Evolutionary conservation across 495 filamentous ascomycete genomes (phyloP).

Genomic region (Talaromyces stipitatus): DNA sequence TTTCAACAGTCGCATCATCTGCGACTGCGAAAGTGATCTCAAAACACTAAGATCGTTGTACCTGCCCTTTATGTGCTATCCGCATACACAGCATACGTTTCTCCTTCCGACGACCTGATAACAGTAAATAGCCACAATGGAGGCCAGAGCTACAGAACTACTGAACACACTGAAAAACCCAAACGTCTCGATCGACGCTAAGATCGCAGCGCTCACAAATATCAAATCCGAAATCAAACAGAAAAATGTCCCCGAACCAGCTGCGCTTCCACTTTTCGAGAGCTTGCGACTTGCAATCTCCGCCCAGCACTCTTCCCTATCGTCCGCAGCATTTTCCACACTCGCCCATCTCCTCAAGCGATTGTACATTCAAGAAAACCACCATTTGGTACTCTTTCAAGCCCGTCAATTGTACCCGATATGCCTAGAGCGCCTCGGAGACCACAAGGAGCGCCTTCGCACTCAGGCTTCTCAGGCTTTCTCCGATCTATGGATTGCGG

Average conservation of each 20-base stretch:
- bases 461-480: slow-evolving; percentile 63
- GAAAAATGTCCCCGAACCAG: slow-evolving; percentile 70
- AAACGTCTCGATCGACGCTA: slow-evolving; percentile 60
- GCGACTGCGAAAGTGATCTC: not conserved
- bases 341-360: slow-evolving; percentile 80
- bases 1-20: not conserved
- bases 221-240: slow-evolving; percentile 86
- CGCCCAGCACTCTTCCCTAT: slow-evolving; percentile 62
- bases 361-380: slow-evolving; percentile 71
- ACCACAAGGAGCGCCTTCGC: slow-evolving; percentile 76
- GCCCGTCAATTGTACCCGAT: slow-evolving; percentile 58
- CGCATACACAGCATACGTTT: not conserved
- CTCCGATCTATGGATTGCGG: slow-evolving; percentile 58
- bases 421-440: slow-evolving; percentile 78
- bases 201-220: slow-evolving; percentile 59
- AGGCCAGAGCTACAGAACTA: slow-evolving; percentile 47
- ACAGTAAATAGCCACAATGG: slow-evolving; percentile 22
- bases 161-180: slow-evolving; percentile 56
- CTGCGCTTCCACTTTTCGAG: slow-evolving; percentile 66
- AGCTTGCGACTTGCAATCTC: slow-evolving; percentile 57
- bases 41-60: not conserved
- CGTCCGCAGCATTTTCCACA: slow-evolving; percentile 72
- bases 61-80: slow-evolving; percentile 1
- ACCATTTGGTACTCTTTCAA: slow-evolving; percentile 56
- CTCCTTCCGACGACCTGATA: not conserved